phyloP scores from a whole-genome alignment of 2,329 filamentous ascomycete species.

The Penicillium sp. region DNA sequence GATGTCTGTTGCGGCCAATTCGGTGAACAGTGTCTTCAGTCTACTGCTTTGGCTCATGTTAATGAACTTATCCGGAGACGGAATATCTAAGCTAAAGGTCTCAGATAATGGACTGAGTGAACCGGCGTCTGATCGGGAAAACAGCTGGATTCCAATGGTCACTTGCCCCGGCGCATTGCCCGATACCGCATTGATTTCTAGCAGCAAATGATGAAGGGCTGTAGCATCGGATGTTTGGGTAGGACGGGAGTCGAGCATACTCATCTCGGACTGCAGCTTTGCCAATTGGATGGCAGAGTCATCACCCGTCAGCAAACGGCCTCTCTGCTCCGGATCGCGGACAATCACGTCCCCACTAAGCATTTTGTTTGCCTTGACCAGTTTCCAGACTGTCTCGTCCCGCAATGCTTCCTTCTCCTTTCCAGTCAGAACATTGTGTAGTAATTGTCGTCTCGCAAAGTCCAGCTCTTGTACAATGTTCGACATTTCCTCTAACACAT shows the following conservation, averaged over 20 bases:
- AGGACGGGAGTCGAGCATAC: slow-evolving; percentile 80
- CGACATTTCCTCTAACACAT: slow-evolving; percentile 75
- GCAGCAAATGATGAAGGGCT: slow-evolving; percentile 73
- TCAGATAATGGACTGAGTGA: slow-evolving; percentile 72
- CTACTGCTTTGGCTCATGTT: slow-evolving; percentile 63
- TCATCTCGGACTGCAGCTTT: slow-evolving; percentile 92
- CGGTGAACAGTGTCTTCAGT: slow-evolving; percentile 82
- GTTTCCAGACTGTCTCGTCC: slow-evolving; percentile 90
- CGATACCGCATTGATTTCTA: slow-evolving; percentile 80
- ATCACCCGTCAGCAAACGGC: slow-evolving; percentile 82
- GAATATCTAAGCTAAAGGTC: slow-evolving; percentile 74
- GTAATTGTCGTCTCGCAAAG: slow-evolving; percentile 78
- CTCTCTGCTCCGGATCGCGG: slow-evolving; percentile 77
- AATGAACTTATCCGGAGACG: slow-evolving; percentile 68
- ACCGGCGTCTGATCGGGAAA: slow-evolving; percentile 65
- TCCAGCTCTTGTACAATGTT: slow-evolving; percentile 79
- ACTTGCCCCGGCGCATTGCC: slow-evolving; percentile 73
- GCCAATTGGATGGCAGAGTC: slow-evolving; percentile 92
- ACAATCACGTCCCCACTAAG: slow-evolving; percentile 93
- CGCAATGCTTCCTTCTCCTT: slow-evolving; percentile 78
- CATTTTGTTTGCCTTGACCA: slow-evolving; percentile 91
- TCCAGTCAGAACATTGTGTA: slow-evolving; percentile 88
- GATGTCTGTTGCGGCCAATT: slow-evolving; percentile 74
- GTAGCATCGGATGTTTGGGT: slow-evolving; percentile 64
- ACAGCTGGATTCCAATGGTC: slow-evolving; percentile 74